phyloP scores from a whole-genome alignment of 768 basidiomycete genomes.

The Hemileccinum impolitum region DNA sequence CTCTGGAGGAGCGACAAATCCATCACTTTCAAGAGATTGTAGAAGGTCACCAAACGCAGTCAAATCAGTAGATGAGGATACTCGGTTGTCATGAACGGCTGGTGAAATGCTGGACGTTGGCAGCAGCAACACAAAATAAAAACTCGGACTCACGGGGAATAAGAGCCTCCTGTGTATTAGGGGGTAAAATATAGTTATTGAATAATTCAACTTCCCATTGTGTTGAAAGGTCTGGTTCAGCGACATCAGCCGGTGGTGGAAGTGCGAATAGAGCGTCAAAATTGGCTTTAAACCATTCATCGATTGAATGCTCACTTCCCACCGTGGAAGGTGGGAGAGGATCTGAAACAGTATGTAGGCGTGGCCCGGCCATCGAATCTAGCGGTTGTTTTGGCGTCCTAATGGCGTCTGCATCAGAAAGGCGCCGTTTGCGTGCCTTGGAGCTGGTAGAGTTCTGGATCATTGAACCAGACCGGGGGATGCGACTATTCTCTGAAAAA shows the following conservation, averaged over 20 bases:
- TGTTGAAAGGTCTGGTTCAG: conserved; percentile 22
- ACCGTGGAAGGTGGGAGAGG: conserved; percentile 21
- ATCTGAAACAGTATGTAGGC: conserved; percentile 28
- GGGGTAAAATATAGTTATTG: conserved; percentile 18
- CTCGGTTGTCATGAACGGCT: neutral
- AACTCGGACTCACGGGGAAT: neutral
- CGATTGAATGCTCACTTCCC: conserved; percentile 20
- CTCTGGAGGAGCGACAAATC: neutral
- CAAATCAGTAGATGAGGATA: neutral
- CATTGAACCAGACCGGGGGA: too few relatives aligned
- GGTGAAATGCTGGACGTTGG: too few relatives aligned
- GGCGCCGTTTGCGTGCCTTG: conserved; percentile 30
- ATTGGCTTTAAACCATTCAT: conserved; percentile 35
- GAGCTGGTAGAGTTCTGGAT: neutral
- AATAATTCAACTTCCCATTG: conserved; percentile 35
- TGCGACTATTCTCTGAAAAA: too few relatives aligned
- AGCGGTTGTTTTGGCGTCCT: conserved; percentile 27
- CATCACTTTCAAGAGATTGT: conserved; percentile 1
- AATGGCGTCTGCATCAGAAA: conserved; percentile 31
- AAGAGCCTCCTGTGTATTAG: too few relatives aligned
- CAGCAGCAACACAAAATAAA: too few relatives aligned
- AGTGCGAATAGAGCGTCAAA: conserved; percentile 23
- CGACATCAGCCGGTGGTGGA: conserved; percentile 19
- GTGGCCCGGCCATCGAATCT: conserved; percentile 12
- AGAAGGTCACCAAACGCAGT: conserved; percentile 4